A percentile compares a stretch with the other conserved stretches of the same genome.
phyloP scores from a whole-genome alignment of 768 basidiomycete species.

The Phylloporus rhodoxanthus region DNA sequence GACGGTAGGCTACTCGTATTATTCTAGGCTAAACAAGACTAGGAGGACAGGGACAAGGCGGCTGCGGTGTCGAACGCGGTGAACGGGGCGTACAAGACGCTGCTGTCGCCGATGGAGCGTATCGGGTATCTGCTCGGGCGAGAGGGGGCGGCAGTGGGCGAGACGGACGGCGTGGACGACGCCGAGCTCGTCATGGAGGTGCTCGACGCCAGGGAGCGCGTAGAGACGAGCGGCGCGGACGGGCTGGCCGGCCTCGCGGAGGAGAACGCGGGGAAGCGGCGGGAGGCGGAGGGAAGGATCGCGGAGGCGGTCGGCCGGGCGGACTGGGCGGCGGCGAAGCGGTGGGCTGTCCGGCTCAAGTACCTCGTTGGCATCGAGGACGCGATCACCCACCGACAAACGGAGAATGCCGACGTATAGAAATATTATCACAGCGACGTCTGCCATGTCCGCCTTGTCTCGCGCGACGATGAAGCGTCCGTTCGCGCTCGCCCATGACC shows the following conservation, averaged over 20 bases:
- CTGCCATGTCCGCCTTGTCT: background rate
- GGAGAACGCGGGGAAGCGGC: conserved; percentile 57
- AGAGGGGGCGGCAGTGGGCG: conserved; percentile 53
- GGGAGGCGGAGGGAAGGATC: conserved; percentile 41
- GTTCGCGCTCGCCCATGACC: background rate
- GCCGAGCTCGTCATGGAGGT: conserved; percentile 66
- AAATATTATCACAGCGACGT: background rate
- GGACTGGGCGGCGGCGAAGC: conserved; percentile 55
- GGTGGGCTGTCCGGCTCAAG: conserved; percentile 59
- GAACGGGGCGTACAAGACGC: conserved; percentile 76
- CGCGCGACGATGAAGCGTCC: conserved; percentile 12
- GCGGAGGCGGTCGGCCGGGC: conserved; percentile 42
- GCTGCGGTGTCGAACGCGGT: conserved; percentile 57
- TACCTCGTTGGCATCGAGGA: conserved; percentile 65
- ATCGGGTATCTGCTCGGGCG: conserved; percentile 74
- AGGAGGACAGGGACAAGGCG: conserved; percentile 23
- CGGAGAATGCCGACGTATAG: conserved; percentile 20
- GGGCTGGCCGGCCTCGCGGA: conserved; percentile 47
- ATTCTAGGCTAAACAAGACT: conserved; percentile 7
- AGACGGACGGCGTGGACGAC: conserved; percentile 70
- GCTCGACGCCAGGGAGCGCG: conserved; percentile 70
- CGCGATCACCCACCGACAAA: conserved; percentile 10
- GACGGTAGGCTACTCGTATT: conserved; percentile 7
- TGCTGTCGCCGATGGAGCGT: conserved; percentile 67
- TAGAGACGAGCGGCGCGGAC: conserved; percentile 52